Evolutionary conservation across 2,329 filamentous ascomycete genomes (phyloP).

Genomic region (Aspergillus sp.): DNA sequence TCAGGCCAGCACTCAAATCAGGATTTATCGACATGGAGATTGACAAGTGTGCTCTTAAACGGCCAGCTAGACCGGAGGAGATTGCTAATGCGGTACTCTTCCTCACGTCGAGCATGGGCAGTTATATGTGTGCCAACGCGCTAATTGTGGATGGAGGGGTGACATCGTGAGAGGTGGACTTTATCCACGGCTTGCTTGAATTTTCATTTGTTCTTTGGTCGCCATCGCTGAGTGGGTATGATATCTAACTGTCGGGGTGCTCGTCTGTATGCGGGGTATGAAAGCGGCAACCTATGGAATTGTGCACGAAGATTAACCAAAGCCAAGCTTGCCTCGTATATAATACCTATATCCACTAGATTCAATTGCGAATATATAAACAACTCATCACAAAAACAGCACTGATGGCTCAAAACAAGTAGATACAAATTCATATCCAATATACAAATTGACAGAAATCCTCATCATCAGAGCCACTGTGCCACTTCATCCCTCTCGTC

Average conservation of each 20-base stretch:
- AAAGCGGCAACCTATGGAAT: too few species aligned
- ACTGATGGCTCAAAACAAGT: neutral
- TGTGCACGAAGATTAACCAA: too few species aligned
- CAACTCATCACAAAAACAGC: too few species aligned
- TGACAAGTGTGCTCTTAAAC: slow-evolving; percentile 48
- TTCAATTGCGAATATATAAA: neutral
- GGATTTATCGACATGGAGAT: slow-evolving; percentile 36
- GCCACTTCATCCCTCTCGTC: slow-evolving; percentile 14
- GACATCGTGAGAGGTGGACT: slow-evolving; percentile 13
- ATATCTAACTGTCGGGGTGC: too few species aligned
- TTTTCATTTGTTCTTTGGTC: too few species aligned
- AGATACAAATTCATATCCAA: neutral
- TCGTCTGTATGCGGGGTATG: too few species aligned
- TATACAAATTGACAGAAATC: too few species aligned
- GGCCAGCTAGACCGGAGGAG: slow-evolving; percentile 47
- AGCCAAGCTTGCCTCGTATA: too few species aligned
- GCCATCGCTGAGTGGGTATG: too few species aligned
- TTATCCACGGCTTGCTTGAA: neutral
- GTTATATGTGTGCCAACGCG: slow-evolving; percentile 43
- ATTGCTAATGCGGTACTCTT: slow-evolving; percentile 38
- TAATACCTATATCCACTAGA: too few species aligned
- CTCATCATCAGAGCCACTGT: neutral
- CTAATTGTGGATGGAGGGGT: slow-evolving; percentile 30
- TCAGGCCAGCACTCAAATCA: slow-evolving; percentile 11
- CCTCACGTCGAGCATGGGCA: slow-evolving; percentile 43